These are phyloP conservation scores for Dictyostelium purpureum DNA, from an alignment of 78 protist species.

Conservation along the genomic window DNA sequence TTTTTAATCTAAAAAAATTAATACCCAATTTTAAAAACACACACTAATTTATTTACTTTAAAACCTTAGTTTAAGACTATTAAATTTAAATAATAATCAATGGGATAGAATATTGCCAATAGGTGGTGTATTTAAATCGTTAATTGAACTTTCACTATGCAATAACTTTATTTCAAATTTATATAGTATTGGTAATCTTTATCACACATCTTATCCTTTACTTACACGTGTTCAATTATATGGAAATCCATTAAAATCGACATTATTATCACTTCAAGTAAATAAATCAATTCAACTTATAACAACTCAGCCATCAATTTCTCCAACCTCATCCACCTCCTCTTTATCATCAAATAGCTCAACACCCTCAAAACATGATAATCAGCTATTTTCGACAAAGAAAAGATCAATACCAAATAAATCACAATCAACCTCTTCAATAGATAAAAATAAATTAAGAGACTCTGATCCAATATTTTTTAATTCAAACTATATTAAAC, in stretches of 20 bases:
- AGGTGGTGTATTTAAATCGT: constrained; percentile 45
- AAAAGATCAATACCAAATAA: neutral
- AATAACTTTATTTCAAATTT: constrained; percentile 33
- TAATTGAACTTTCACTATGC: constrained; percentile 42
- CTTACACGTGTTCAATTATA: constrained; percentile 53
- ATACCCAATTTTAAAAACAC: neutral
- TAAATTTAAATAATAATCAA: constrained; percentile 61
- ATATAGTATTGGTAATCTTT: constrained; percentile 37
- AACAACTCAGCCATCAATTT: constrained; percentile 7
- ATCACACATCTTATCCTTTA: constrained; percentile 65
- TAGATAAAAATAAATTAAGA: neutral
- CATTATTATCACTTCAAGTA: constrained; percentile 10
- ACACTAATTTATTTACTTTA: neutral
- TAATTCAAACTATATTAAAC: constrained; percentile 1
- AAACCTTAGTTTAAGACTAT: constrained; percentile 43
- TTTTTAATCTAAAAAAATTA: neutral
- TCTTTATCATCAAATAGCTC: neutral
- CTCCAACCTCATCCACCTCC: neutral
- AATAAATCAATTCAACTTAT: constrained; percentile 52
- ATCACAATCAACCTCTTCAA: constrained; percentile 4
- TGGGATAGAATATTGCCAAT: constrained; percentile 74
- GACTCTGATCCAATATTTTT: constrained; percentile 24
- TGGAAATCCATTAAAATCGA: constrained; percentile 56
- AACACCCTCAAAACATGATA: neutral
- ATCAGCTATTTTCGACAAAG: neutral